These are phyloP conservation scores for Prunus yedoensis DNA, from an alignment of 331 rosid genomes.

Conservation along the genomic window DNA sequence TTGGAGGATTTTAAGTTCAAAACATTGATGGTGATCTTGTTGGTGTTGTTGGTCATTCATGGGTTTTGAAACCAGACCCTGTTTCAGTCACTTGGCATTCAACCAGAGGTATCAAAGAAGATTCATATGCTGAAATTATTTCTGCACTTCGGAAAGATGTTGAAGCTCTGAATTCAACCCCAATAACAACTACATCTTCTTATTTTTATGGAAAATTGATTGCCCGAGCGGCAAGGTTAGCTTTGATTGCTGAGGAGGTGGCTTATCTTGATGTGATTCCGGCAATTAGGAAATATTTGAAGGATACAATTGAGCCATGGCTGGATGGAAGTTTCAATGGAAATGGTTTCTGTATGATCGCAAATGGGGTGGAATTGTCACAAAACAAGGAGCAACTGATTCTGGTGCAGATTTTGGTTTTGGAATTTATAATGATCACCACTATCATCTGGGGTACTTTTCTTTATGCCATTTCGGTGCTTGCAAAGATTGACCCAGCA, in stretches of 20 bases:
- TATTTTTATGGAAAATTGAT: conserved; percentile 68
- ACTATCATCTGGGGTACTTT: conserved; percentile 73
- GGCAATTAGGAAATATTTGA: conserved; percentile 43
- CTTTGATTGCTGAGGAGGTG: conserved; percentile 77
- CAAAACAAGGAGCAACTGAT: conserved; percentile 60
- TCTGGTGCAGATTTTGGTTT: conserved; percentile 69
- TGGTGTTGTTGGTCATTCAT: conserved; percentile 80
- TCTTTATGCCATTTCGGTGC: conserved; percentile 72
- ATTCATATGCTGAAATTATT: conserved; percentile 43
- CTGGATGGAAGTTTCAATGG: conserved; percentile 56
- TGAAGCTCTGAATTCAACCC: conserved; percentile 31
- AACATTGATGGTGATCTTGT: conserved; percentile 82
- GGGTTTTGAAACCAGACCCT: conserved; percentile 55
- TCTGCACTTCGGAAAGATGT: conserved; percentile 61
- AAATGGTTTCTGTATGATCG: conserved; percentile 67
- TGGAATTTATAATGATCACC: conserved; percentile 78
- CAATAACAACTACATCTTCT: conserved; percentile 43
- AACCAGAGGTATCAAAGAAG: conserved; percentile 49
- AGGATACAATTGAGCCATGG: conserved; percentile 70
- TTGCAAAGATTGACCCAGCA: conserved; percentile 70
- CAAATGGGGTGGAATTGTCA: conserved; percentile 81
- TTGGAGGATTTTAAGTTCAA: conserved; percentile 57
- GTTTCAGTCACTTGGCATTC: conserved; percentile 84
- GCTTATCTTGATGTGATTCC: conserved; percentile 50
- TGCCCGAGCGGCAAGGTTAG: conserved; percentile 79